Percentiles rank a stretch among this genome's conserved stretches.
Conservation (phyloP, 2,329 filamentous ascomycete genomes). For the Fusarium equiseti region DNA sequence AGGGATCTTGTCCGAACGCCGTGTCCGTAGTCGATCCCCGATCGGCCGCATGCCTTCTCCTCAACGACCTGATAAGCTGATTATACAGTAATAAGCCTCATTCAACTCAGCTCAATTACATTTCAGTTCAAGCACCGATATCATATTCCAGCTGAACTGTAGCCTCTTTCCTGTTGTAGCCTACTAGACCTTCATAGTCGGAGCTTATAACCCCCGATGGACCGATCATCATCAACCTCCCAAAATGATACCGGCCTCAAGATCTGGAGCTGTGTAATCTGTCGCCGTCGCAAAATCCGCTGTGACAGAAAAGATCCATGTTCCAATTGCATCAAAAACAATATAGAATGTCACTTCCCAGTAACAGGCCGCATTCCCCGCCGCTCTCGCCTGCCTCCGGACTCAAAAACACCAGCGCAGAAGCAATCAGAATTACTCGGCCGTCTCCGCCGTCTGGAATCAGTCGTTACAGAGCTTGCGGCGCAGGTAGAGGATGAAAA, state of each 20-base stretch:
- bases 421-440: constrained; percentile 49
- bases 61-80: neutral
- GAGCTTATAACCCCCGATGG: constrained; percentile 36
- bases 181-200: neutral
- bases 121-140: neutral
- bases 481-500: constrained; percentile 49
- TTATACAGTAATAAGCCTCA: neutral
- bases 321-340: constrained; percentile 43
- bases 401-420: constrained; percentile 41
- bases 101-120: neutral
- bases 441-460: constrained; percentile 48
- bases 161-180: neutral
- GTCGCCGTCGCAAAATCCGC: constrained; percentile 49
- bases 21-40: constrained; percentile 46
- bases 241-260: constrained; percentile 35
- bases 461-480: constrained; percentile 49
- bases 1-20: constrained; percentile 47
- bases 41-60: constrained; percentile 8
- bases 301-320: constrained; percentile 51
- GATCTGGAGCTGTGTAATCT: constrained; percentile 51
- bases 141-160: neutral
- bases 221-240: constrained; percentile 24
- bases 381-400: constrained; percentile 37
- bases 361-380: constrained; percentile 50
- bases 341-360: constrained; percentile 50